These are phyloP conservation scores for Meira nashicola DNA, from an alignment of 1,284 basidiomycete species.

Conservation along the genomic window DNA sequence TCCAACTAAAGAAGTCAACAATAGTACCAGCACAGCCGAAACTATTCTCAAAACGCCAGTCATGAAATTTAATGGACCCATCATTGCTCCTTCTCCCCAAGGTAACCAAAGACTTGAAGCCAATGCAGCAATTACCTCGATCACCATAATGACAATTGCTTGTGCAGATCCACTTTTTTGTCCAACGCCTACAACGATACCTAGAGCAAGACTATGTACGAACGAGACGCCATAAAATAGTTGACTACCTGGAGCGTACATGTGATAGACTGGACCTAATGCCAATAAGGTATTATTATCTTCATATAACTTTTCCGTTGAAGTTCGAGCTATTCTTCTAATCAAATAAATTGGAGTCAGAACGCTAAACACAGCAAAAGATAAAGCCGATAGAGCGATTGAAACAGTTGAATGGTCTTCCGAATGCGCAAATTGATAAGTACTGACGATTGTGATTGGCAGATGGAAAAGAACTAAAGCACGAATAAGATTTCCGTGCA, in stretches of 20 bases:
- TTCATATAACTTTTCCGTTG: slow-evolving; percentile 86
- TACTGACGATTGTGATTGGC: slow-evolving; percentile 83
- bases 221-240: slow-evolving; percentile 79
- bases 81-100: slow-evolving; percentile 91
- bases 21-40: slow-evolving; percentile 79
- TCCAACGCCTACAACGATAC: slow-evolving; percentile 76
- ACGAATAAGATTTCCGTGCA: slow-evolving; percentile 81
- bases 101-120: slow-evolving; percentile 66
- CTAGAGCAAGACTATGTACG: slow-evolving; percentile 73
- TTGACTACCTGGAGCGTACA: slow-evolving; percentile 84
- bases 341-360: slow-evolving; percentile 71
- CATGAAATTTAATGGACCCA: slow-evolving; percentile 87
- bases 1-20: slow-evolving; percentile 74
- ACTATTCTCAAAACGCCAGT: slow-evolving; percentile 84
- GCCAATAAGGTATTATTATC: slow-evolving; percentile 79
- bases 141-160: slow-evolving; percentile 67
- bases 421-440: slow-evolving; percentile 72
- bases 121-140: slow-evolving; percentile 54
- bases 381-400: slow-evolving; percentile 67
- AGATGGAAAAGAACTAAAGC: slow-evolving; percentile 86
- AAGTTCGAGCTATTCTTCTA: slow-evolving; percentile 69
- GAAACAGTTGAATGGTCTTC: slow-evolving; percentile 58
- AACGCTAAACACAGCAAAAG: slow-evolving; percentile 74
- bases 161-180: slow-evolving; percentile 85
- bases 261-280: slow-evolving; percentile 90